phyloP scores from a whole-genome alignment of 306 rosid species.

The Sicyos baderoa region DNA sequence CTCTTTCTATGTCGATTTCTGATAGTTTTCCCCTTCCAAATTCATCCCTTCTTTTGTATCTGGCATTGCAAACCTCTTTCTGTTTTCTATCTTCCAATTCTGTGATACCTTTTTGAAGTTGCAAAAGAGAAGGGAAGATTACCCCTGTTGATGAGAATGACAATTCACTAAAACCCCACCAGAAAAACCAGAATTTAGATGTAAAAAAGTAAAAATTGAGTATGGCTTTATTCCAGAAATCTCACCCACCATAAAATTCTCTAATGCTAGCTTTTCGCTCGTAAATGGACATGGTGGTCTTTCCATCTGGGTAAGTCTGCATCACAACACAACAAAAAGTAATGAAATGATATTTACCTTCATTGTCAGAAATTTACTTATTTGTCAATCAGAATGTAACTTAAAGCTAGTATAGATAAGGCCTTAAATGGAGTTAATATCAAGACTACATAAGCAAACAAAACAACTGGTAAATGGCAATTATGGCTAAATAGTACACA shows the following conservation, averaged over 20 bases:
- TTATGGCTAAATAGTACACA: background rate
- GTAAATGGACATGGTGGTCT: slow-evolving; percentile 62
- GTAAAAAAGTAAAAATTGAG: no score
- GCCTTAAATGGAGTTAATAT: background rate
- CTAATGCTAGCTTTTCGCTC: slow-evolving; percentile 81
- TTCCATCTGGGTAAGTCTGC: slow-evolving; percentile 82
- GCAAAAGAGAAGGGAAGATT: slow-evolving; percentile 79
- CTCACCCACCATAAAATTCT: slow-evolving; percentile 71
- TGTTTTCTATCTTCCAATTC: slow-evolving; percentile 88
- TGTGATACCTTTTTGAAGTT: slow-evolving; percentile 78
- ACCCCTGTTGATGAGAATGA: slow-evolving; percentile 38
- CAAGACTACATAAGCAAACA: slow-evolving; percentile 5
- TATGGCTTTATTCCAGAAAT: background rate
- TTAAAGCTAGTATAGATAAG: no score
- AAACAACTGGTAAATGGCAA: slow-evolving; percentile 9
- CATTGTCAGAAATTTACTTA: slow-evolving; percentile 8
- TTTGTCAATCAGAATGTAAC: no score
- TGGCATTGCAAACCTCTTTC: slow-evolving; percentile 39
- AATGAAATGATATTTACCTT: slow-evolving; percentile 11
- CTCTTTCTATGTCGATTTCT: slow-evolving; percentile 70
- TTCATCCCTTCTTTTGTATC: slow-evolving; percentile 49
- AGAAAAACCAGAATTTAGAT: background rate
- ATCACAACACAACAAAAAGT: slow-evolving; percentile 23
- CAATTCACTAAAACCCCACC: background rate
- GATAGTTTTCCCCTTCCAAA: slow-evolving; percentile 35